A percentile compares a stretch with the other conserved stretches of the same genome.
Conservation (phyloP, 1,284 basidiomycete genomes). For the Pyrrhoderma noxium region DNA sequence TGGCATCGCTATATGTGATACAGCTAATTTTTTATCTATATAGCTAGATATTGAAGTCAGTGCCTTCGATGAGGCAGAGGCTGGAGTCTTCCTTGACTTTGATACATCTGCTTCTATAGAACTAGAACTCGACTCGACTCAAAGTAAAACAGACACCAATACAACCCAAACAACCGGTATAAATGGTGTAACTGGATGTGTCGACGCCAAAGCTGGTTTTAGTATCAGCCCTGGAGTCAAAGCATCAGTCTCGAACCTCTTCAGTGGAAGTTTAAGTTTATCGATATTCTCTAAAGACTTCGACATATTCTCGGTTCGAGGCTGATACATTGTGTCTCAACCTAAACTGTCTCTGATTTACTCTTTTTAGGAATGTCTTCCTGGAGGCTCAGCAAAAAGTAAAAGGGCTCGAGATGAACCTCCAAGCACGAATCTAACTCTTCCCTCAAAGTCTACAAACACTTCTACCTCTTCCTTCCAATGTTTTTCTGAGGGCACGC, state of each 20-base stretch:
- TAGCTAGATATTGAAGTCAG: slow-evolving; percentile 36
- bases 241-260: slow-evolving; percentile 26
- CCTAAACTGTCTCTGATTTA: too few relatives aligned
- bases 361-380: too few relatives aligned
- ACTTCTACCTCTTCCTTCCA: too few relatives aligned
- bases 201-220: slow-evolving; percentile 25
- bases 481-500: too few relatives aligned
- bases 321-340: too few relatives aligned
- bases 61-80: slow-evolving; percentile 31
- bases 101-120: slow-evolving; percentile 35
- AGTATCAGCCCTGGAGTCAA: slow-evolving; percentile 24
- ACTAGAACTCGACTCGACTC: slow-evolving; percentile 28
- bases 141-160: slow-evolving; percentile 6
- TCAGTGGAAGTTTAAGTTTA: slow-evolving; percentile 23
- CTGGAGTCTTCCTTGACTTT: slow-evolving; percentile 37
- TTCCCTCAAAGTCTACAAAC: too few relatives aligned
- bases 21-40: not conserved
- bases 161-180: not conserved
- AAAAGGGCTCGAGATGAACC: too few relatives aligned
- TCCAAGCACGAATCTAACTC: too few relatives aligned
- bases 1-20: not conserved
- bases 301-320: slow-evolving; percentile 24
- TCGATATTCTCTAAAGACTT: slow-evolving; percentile 25
- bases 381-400: too few relatives aligned
- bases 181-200: slow-evolving; percentile 22